Conservation (phyloP, 148 eudicot genomes). For the Vaccinium macrocarpon region DNA sequence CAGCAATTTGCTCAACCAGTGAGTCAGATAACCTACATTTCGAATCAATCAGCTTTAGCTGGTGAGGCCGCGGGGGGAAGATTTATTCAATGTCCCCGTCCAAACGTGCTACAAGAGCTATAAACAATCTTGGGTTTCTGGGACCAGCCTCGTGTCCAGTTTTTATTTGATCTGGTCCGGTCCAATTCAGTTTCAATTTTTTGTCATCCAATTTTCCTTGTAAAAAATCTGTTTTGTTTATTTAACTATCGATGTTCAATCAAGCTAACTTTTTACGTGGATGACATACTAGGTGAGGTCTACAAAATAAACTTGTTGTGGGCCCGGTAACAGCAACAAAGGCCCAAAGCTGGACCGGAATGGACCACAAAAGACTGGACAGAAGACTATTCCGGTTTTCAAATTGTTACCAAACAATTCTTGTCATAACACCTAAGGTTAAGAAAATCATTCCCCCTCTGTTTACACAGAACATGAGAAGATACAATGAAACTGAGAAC, state of each 20-base stretch:
- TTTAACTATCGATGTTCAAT: too few relatives aligned
- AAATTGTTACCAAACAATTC: not conserved
- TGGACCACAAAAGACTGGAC: too few relatives aligned
- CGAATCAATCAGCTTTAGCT: slow-evolving; percentile 75
- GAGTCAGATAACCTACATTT: slow-evolving; percentile 47
- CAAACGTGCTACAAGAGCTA: not conserved
- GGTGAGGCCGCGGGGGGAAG: slow-evolving; percentile 30
- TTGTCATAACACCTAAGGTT: not conserved
- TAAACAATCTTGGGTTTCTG: not conserved
- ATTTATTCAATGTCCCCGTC: not conserved
- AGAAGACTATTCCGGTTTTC: not conserved
- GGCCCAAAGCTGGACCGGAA: too few relatives aligned
- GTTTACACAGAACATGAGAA: not conserved
- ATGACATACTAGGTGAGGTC: too few relatives aligned
- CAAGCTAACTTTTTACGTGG: too few relatives aligned
- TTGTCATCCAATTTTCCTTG: too few relatives aligned
- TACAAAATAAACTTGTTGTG: too few relatives aligned
- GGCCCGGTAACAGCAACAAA: too few relatives aligned
- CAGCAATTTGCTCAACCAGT: slow-evolving; percentile 64
- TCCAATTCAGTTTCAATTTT: too few relatives aligned
- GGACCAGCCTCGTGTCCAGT: too few relatives aligned
- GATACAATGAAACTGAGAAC: not conserved
- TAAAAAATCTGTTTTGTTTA: too few relatives aligned
- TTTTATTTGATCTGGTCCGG: too few relatives aligned
- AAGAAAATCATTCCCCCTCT: not conserved